Evolutionary conservation across 306 rosid genomes (phyloP).

Genomic region (Fragaria ananassa): DNA sequence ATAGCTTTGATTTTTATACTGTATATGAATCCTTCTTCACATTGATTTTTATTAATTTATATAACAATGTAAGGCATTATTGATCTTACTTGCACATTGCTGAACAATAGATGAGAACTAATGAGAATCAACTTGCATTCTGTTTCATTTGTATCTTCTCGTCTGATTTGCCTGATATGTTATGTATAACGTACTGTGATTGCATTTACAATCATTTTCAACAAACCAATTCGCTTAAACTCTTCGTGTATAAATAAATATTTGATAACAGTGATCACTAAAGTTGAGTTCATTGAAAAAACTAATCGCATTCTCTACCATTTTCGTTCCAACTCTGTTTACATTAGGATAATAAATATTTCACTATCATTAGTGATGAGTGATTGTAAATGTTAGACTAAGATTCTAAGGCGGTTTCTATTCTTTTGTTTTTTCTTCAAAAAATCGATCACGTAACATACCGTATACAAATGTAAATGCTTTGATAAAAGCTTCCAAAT

Average conservation of each 20-base stretch:
- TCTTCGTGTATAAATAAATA: too few species aligned
- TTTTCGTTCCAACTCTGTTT: neutral
- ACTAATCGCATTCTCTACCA: neutral
- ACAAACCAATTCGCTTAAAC: too few species aligned
- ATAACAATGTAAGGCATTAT: neutral
- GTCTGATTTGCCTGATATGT: neutral
- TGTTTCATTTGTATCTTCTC: neutral
- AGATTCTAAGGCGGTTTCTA: neutral
- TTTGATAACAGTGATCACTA: too few species aligned
- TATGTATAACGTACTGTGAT: too few species aligned
- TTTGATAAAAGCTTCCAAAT: neutral
- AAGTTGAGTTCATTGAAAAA: too few species aligned
- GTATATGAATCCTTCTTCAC: neutral
- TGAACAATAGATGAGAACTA: neutral
- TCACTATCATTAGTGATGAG: too few species aligned
- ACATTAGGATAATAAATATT: too few species aligned
- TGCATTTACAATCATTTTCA: too few species aligned
- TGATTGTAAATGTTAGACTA: too few species aligned
- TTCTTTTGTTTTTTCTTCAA: too few species aligned
- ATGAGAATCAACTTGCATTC: neutral
- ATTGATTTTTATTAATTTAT: neutral
- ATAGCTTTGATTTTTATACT: conserved; percentile 3
- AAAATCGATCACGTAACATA: neutral
- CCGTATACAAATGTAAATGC: neutral
- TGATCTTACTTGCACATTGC: neutral